Evolutionary conservation across 129 eudicot genomes (phyloP).

Genomic region (Mikania micrantha): DNA sequence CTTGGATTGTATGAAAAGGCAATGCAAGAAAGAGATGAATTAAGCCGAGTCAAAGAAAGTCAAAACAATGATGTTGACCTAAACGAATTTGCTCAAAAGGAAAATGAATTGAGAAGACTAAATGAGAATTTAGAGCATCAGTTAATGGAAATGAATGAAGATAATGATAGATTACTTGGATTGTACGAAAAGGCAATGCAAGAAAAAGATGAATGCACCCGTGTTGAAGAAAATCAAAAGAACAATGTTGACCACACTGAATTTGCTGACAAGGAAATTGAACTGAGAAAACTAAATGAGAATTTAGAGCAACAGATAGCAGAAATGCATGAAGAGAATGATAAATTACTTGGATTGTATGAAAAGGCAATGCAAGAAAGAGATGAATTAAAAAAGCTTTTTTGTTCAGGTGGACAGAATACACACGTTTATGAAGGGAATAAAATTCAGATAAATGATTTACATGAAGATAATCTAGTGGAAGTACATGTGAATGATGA

Average conservation of each 20-base stretch:
- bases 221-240: conserved; percentile 23
- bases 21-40: conserved; percentile 89
- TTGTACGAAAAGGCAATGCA: conserved; percentile 93
- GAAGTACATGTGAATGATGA: conserved; percentile 44
- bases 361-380: conserved; percentile 96
- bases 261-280: conserved; percentile 36
- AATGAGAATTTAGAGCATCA: conserved; percentile 51
- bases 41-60: conserved; percentile 19
- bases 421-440: conserved; percentile 13
- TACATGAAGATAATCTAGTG: conserved; percentile 26
- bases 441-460: conserved; percentile 10
- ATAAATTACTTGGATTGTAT: conserved; percentile 60
- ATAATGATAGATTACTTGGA: conserved; percentile 69
- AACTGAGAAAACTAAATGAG: conserved; percentile 27
- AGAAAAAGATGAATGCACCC: conserved; percentile 57
- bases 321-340: conserved; percentile 94
- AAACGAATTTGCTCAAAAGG: conserved; percentile 31
- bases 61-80: conserved; percentile 15
- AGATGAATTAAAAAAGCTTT: conserved; percentile 58
- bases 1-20: conserved; percentile 79
- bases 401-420: conserved; percentile 24
- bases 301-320: conserved; percentile 54
- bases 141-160: conserved; percentile 82
- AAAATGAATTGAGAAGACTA: conserved; percentile 27
- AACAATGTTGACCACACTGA: conserved; percentile 7